phyloP scores from a whole-genome alignment of 1,139 yeast species.

The Scheffersomyces titani region DNA sequence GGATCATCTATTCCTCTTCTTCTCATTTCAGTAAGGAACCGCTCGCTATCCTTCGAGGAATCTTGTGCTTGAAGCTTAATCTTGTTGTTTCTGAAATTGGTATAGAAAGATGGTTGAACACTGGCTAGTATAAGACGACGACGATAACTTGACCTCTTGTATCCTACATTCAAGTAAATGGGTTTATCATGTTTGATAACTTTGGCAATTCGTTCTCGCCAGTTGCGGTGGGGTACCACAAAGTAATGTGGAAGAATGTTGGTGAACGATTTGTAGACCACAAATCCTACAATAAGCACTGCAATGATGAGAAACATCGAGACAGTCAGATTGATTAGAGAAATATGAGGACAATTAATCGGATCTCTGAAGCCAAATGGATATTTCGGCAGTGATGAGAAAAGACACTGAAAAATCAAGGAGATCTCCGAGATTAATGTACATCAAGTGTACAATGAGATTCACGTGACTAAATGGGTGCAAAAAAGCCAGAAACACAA shows the following conservation, averaged over 20 bases:
- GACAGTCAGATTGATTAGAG: neutral
- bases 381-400: neutral
- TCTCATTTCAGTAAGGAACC: slow-evolving; percentile 30
- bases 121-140: slow-evolving; percentile 57
- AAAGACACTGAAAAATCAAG: neutral
- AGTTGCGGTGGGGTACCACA: slow-evolving; percentile 46
- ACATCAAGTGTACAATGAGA: neutral
- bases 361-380: neutral
- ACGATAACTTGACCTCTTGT: slow-evolving; percentile 47
- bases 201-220: slow-evolving; percentile 39
- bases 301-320: slow-evolving; percentile 2
- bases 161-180: slow-evolving; percentile 37
- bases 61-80: slow-evolving; percentile 37
- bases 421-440: neutral
- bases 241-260: slow-evolving; percentile 38
- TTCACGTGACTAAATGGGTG: neutral
- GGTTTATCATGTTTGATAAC: slow-evolving; percentile 38
- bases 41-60: slow-evolving; percentile 18
- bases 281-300: slow-evolving; percentile 12
- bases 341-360: neutral
- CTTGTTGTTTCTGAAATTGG: slow-evolving; percentile 44
- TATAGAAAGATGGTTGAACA: slow-evolving; percentile 46
- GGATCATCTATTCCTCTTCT: slow-evolving; percentile 41
- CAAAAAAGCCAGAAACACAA: no score
- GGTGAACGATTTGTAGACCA: slow-evolving; percentile 17